Evolutionary conservation across 441 rosid genomes (phyloP), one percentile per base, ranked within the genome.

Genomic region (Pelargonium cotyledonis): DNA sequence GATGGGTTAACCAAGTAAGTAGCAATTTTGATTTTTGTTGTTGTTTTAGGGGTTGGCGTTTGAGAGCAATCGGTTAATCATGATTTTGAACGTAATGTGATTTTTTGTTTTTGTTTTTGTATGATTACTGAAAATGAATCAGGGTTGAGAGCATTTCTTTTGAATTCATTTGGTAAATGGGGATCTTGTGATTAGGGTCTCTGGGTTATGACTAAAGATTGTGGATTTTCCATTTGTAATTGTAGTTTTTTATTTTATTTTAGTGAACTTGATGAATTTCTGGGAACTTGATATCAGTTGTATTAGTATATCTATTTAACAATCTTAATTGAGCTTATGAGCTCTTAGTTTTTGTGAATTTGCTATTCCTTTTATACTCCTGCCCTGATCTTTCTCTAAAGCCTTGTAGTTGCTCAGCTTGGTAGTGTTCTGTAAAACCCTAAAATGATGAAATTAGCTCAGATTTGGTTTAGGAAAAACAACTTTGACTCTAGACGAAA

Each of bases 1-100:
- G 65, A 62, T 62, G 65, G 43, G 41, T 6, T 62, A 5, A 26
- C 38, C 18, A 62, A 31, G 65, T 62, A 38, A 62, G 65, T 62
- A 5, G 16, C 4, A 6, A 2, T 62, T 62, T 62, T 62, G 8
- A 19, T 57, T 57, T 11, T 15, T 15, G 9, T 0, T 16, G 38
- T 5, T 35, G 38, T 43, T 43, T 7, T 43, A 43, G 47, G 47
- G 47, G 47, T 55, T 16, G 21, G 21, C 61, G 23, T 55, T 21
- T 55, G 15, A 55, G 23, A 16, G 9, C 23, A 61, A 23, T 61
- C 21, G 38, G 65, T 29, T 61, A 9, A 8, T 61, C 1, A 21
- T 21, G 14, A 18, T 62, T 23, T 62, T 29, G 65, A 23, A 57
- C 14, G 8, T 18, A 8, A 18, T 18, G 62, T 15, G 58, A 15